These are phyloP conservation scores for Sporothrix pseudoabietina DNA, from an alignment of 2,329 filamentous ascomycete species.

Conservation along the genomic window DNA sequence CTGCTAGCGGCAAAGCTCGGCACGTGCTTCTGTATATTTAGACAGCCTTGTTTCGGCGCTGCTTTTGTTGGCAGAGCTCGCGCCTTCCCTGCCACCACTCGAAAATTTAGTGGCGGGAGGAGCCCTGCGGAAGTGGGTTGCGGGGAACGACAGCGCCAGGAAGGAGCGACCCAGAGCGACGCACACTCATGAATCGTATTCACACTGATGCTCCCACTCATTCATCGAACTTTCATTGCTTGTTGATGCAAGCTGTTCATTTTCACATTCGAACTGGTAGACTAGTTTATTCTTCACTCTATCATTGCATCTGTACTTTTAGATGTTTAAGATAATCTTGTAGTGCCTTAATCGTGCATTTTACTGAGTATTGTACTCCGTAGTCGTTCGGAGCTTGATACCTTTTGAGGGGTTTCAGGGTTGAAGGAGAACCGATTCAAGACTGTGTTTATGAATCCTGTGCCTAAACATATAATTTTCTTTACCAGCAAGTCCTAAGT, in stretches of 20 bases:
- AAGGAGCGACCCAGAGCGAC: background rate
- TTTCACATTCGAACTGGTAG: background rate
- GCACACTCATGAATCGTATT: background rate
- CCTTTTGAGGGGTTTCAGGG: background rate
- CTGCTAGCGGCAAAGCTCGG: constrained; percentile 12
- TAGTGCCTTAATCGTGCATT: background rate
- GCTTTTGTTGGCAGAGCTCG: background rate
- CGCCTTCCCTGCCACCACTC: constrained; percentile 6
- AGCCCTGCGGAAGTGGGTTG: constrained; percentile 20
- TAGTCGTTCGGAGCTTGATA: background rate
- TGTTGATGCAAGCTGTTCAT: background rate
- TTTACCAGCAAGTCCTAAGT: background rate
- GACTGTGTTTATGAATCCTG: background rate
- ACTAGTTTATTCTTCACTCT: background rate
- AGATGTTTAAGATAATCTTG: background rate
- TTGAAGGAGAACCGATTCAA: background rate
- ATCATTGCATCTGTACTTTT: background rate
- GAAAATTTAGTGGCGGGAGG: constrained; percentile 25
- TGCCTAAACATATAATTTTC: background rate
- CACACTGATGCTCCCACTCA: background rate
- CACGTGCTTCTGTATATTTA: constrained; percentile 27
- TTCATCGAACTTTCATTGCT: background rate
- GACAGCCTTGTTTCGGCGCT: background rate
- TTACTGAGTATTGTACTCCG: too few species aligned
- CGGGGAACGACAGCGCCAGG: constrained; percentile 20